Conservation (phyloP, 768 basidiomycete species). For the Boletales sp. region DNA sequence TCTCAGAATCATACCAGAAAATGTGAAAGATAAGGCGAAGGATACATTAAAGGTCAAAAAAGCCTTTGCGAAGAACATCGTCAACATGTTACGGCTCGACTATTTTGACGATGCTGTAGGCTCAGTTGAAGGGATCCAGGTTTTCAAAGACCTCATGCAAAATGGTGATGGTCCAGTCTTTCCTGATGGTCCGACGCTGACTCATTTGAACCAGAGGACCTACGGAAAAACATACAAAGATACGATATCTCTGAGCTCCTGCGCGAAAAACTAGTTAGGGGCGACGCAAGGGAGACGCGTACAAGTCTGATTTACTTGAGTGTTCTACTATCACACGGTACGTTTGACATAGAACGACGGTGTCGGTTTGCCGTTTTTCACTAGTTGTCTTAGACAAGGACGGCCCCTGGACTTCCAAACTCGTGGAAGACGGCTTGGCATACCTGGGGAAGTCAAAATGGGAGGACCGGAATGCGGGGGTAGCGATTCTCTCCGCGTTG, state of each 20-base stretch:
- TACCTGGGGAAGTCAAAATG: not conserved
- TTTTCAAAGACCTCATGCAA: conserved; percentile 1
- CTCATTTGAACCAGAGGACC: not conserved
- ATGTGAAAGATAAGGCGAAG: not conserved
- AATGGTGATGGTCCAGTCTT: not conserved
- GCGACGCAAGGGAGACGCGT: conserved; percentile 2
- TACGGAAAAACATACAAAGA: not conserved
- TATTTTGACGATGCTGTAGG: conserved; percentile 4
- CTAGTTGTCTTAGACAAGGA: not conserved
- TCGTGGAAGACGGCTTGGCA: not conserved
- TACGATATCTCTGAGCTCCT: conserved; percentile 2
- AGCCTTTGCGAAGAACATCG: conserved; percentile 1
- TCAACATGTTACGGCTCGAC: conserved; percentile 2
- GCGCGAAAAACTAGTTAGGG: not conserved
- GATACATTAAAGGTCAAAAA: not conserved
- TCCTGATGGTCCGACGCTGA: not conserved
- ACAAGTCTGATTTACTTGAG: conserved; percentile 5
- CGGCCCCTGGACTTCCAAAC: not conserved
- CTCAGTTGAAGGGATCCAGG: conserved; percentile 2
- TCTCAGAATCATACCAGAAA: not conserved
- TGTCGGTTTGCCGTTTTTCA: not conserved
- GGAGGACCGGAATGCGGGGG: conserved; percentile 20
- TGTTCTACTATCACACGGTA: conserved; percentile 3
- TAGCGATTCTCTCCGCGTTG: conserved; percentile 17
- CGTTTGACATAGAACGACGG: not conserved